Percentiles rank a stretch among this genome's conserved stretches.
Conservation (phyloP, 1,284 basidiomycete genomes). For the Laetiporus sulphureus region DNA sequence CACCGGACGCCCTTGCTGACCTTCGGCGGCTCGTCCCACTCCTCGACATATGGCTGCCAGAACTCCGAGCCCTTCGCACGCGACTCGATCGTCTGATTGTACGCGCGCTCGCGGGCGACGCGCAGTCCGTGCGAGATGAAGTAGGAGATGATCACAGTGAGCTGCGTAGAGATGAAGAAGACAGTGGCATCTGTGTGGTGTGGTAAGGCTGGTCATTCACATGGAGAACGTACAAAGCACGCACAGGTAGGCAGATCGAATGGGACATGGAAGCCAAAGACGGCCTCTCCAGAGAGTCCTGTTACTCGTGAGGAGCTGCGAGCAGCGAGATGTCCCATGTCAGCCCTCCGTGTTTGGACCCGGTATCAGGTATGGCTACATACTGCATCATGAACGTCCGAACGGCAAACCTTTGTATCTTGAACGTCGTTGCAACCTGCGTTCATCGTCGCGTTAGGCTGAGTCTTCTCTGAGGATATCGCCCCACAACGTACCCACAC, state of each 20-base stretch:
- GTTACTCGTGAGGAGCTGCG: slow-evolving; percentile 57
- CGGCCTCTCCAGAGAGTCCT: slow-evolving; percentile 55
- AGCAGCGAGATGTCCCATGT: no score
- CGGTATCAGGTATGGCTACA: no score
- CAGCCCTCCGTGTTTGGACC: no score
- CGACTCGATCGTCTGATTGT: slow-evolving; percentile 73
- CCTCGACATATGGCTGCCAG: slow-evolving; percentile 84
- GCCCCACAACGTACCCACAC: slow-evolving; percentile 48
- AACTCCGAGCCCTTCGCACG: slow-evolving; percentile 77
- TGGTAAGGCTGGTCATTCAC: background rate
- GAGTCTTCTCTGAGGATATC: background rate
- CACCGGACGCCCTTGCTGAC: slow-evolving; percentile 28
- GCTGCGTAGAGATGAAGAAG: slow-evolving; percentile 65
- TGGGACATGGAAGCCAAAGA: slow-evolving; percentile 59
- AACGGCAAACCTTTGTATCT: slow-evolving; percentile 57
- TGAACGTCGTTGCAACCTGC: slow-evolving; percentile 57
- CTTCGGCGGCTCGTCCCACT: slow-evolving; percentile 70
- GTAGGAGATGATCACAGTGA: slow-evolving; percentile 68
- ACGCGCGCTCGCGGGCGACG: slow-evolving; percentile 71
- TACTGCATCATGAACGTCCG: slow-evolving; percentile 56
- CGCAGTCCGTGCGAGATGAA: slow-evolving; percentile 73
- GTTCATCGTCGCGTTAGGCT: background rate
- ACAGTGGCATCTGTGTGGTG: slow-evolving; percentile 60
- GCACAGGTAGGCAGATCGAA: slow-evolving; percentile 64
- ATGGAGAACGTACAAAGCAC: slow-evolving; percentile 17